Evolutionary conservation across 805 yeast genomes (phyloP).

Genomic region (Ogataea allantospora): DNA sequence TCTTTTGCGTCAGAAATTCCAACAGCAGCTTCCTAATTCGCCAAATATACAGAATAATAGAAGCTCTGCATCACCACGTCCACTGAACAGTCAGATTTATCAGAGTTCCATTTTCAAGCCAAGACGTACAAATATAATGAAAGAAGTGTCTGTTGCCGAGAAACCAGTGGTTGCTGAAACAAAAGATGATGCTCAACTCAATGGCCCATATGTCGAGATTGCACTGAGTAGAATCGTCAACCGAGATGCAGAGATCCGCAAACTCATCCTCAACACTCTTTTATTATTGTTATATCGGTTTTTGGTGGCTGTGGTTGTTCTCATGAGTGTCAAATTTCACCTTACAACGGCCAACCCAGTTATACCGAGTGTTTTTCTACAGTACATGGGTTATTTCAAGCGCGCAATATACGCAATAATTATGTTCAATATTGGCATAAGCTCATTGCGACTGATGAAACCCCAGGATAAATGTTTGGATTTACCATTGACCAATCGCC

Average conservation of each 20-base stretch:
- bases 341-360: slow-evolving; percentile 2
- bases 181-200: slow-evolving; percentile 13
- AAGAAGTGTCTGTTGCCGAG: slow-evolving; percentile 11
- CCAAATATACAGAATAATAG: not conserved
- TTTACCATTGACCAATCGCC: slow-evolving; percentile 46
- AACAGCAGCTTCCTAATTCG: slow-evolving; percentile 11
- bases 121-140: slow-evolving; percentile 6
- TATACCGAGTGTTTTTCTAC: not conserved
- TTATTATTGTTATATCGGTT: slow-evolving; percentile 33
- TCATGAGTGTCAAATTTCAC: slow-evolving; percentile 19
- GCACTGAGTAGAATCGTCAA: slow-evolving; percentile 47
- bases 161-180: not conserved
- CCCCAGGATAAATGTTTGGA: slow-evolving; percentile 52
- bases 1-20: slow-evolving; percentile 18
- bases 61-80: not conserved
- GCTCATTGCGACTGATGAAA: slow-evolving; percentile 33
- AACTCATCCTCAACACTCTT: slow-evolving; percentile 32
- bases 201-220: slow-evolving; percentile 41
- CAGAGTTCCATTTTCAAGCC: slow-evolving; percentile 27
- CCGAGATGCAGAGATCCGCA: slow-evolving; percentile 37
- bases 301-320: slow-evolving; percentile 22
- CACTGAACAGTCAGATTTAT: slow-evolving; percentile 14
- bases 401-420: slow-evolving; percentile 27
- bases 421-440: slow-evolving; percentile 29
- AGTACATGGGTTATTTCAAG: slow-evolving; percentile 16